phyloP scores from a whole-genome alignment of 495 filamentous ascomycete genomes.

The Hypoxylon lienhwacheense region DNA sequence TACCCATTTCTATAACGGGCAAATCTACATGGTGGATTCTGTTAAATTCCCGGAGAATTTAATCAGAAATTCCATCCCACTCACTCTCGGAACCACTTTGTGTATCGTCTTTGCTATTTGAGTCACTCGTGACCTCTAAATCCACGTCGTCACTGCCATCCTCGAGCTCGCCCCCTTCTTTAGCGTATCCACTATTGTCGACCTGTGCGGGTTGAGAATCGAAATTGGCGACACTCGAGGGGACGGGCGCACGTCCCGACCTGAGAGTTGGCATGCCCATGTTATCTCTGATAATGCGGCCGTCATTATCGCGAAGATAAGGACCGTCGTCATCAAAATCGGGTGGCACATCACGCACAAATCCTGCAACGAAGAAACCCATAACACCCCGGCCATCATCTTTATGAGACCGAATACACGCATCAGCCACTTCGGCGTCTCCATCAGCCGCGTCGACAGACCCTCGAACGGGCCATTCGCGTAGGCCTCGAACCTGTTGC shows the following conservation, averaged over 20 bases:
- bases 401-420: conserved; percentile 78
- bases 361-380: conserved; percentile 49
- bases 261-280: conserved; percentile 47
- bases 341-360: conserved; percentile 40
- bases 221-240: not conserved
- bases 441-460: conserved; percentile 48
- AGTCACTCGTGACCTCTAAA: conserved; percentile 22
- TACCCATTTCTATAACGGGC: no score
- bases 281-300: conserved; percentile 42
- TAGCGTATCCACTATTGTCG: conserved; percentile 16
- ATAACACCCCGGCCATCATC: conserved; percentile 71
- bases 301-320: conserved; percentile 44
- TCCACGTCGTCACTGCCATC: conserved; percentile 35
- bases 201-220: not conserved
- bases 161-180: conserved; percentile 29
- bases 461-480: conserved; percentile 72
- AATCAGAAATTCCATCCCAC: conserved; percentile 56
- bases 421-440: conserved; percentile 55
- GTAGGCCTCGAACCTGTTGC: conserved; percentile 70
- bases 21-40: not conserved
- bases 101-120: not conserved
- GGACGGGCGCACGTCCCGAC: conserved; percentile 25
- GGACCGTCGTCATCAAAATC: conserved; percentile 30
- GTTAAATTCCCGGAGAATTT: conserved; percentile 1
- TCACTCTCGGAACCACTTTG: conserved; percentile 39